Evolutionary conservation across 805 yeast species (phyloP).

Genomic region (Suhomyces vadensis): DNA sequence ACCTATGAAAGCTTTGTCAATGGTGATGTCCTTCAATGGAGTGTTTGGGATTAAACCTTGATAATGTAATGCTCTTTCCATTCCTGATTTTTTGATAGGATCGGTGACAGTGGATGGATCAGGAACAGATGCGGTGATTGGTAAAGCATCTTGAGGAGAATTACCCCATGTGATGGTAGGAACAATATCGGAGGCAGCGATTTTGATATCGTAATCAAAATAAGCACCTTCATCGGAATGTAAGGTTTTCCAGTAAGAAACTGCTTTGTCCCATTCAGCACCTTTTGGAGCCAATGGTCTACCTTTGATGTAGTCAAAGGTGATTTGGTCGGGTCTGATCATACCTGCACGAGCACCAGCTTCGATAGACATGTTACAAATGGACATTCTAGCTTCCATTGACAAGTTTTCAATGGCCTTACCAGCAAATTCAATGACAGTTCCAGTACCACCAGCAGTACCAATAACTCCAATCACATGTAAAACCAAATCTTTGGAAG

Average conservation of each 20-base stretch:
- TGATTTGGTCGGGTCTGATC: constrained; percentile 92
- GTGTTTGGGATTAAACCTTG: constrained; percentile 89
- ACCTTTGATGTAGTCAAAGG: constrained; percentile 87
- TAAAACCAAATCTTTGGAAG: constrained; percentile 91
- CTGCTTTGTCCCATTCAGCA: constrained; percentile 93
- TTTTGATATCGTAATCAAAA: constrained; percentile 80
- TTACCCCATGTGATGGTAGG: constrained; percentile 99
- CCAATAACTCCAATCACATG: constrained; percentile 97
- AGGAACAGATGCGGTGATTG: constrained; percentile 88
- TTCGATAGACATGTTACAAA: constrained; percentile 98
- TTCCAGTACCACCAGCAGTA: constrained; percentile 99
- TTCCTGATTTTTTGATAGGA: constrained; percentile 75
- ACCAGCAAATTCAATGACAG: constrained; percentile 96
- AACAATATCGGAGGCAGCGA: constrained; percentile 79
- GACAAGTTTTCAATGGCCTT: constrained; percentile 85
- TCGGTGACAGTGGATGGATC: constrained; percentile 76
- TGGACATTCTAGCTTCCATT: constrained; percentile 99
- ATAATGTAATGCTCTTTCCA: constrained; percentile 88
- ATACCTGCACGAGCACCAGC: constrained; percentile 99
- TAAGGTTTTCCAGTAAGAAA: constrained; percentile 85
- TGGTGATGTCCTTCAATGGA: constrained; percentile 67
- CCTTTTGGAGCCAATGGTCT: constrained; percentile 95
- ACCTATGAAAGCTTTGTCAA: constrained; percentile 96
- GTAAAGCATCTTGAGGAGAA: constrained; percentile 97
- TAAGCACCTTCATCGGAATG: constrained; percentile 87